These are phyloP conservation scores for Calonectria crousiana DNA, from an alignment of 2,329 filamentous ascomycete species.

Conservation along the genomic window DNA sequence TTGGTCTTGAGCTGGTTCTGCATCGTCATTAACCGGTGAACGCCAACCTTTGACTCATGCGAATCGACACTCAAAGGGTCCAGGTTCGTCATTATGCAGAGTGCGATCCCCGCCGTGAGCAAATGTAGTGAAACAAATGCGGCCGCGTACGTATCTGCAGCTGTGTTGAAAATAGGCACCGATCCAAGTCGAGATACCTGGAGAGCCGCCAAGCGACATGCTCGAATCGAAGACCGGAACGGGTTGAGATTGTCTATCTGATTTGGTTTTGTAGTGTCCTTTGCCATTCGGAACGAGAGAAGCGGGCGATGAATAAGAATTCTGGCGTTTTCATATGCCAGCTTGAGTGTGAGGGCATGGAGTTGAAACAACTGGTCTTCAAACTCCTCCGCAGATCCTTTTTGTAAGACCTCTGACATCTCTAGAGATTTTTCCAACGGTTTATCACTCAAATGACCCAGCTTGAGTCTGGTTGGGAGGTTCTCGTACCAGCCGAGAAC, in stretches of 20 bases:
- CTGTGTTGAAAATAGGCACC: conserved; percentile 26
- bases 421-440: neutral
- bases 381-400: neutral
- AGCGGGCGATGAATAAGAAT: conserved; percentile 46
- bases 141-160: conserved; percentile 39
- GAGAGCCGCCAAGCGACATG: conserved; percentile 40
- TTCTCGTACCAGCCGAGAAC: conserved; percentile 13
- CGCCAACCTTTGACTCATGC: conserved; percentile 34
- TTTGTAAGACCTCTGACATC: neutral
- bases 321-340: conserved; percentile 49
- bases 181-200: conserved; percentile 35
- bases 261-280: neutral
- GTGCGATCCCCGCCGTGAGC: conserved; percentile 40
- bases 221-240: conserved; percentile 27
- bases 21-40: conserved; percentile 41
- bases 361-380: conserved; percentile 43
- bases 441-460: neutral
- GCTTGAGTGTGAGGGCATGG: conserved; percentile 47
- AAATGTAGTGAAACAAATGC: conserved; percentile 42
- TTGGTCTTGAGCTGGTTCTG: conserved; percentile 32
- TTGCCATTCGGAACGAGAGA: conserved; percentile 15
- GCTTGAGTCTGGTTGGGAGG: neutral
- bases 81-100: conserved; percentile 38
- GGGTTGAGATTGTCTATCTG: neutral
- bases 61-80: conserved; percentile 37